Base-by-base conservation (phyloP, 1,284 basidiomycete genomes). In the Schizophyllum commune region DNA sequence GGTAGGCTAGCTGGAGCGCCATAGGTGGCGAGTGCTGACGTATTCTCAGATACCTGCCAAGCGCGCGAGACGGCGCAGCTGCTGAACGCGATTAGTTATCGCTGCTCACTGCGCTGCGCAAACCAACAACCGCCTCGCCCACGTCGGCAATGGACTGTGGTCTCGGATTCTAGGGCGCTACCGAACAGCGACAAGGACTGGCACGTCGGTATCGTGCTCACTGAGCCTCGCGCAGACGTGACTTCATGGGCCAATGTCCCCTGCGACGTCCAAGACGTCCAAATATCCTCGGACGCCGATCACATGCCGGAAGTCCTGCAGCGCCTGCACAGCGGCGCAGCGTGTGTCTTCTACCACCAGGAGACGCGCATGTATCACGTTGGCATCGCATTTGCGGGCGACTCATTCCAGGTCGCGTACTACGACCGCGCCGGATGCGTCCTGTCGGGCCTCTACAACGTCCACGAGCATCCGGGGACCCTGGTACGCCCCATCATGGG, bases 401-500 rank as follows among this genome's bases (percentile, higher is more conserved):
- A 47, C 2, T 5, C 34, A 1, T 15, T 63, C 17, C 60, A 27
- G 8, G 15, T 63, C 17, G 57, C 20, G 39, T 20, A 58, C 34
- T 61, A 56, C 33, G 62, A 61, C 39, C 60, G 62, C 19, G 39
- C 60, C 33, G 63, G 63, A 11, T 11, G 60, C 22, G 33, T 62
- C 15, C 54, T 32, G 15, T 51, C 63, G 0, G 32, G 54, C 19
- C 34, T 56, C 15, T 62, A 62, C 33, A 22, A 64, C 58, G 17
- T 64, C 7, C 57, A 64, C 52, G 6, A 39, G 22, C 11, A 60
- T 6, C 60, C 60, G 3, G 34, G 52, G 21, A 22, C 11, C 21
- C 59, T 64, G 13, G 56, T 62, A 8, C 60, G 58, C n/a, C 55
- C 61, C n/a, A 7, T 64, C 6, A 32, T 55, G n/a, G 58, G 33